phyloP scores from a whole-genome alignment of 169 alveolate species.

The Eimeria praecox region DNA sequence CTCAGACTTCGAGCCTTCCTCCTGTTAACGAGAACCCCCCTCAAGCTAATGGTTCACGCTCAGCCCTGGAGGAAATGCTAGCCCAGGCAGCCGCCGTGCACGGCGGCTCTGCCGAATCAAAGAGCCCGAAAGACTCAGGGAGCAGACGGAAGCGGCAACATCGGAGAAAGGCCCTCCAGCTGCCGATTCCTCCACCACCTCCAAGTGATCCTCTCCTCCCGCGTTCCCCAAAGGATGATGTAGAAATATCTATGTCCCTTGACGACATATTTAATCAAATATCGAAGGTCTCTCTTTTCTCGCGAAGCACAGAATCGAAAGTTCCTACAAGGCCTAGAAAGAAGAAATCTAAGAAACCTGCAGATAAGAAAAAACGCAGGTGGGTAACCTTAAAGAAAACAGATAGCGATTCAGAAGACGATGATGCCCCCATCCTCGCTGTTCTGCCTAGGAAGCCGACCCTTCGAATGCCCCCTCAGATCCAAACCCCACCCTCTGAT shows the following conservation, averaged over 20 bases:
- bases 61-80: background rate
- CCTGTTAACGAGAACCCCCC: background rate
- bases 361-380: background rate
- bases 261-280: background rate
- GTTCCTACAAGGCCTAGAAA: conserved; percentile 87
- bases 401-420: background rate
- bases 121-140: background rate
- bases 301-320: conserved; percentile 87
- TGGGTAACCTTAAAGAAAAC: background rate
- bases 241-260: background rate
- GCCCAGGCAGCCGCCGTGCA: background rate
- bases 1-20: background rate
- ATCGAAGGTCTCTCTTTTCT: conserved; percentile 85
- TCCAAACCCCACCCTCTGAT: background rate
- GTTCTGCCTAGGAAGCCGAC: background rate
- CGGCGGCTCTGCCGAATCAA: too few species aligned
- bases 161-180: background rate
- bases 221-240: background rate
- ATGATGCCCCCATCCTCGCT: conserved; percentile 35
- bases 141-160: background rate
- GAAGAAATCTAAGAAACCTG: conserved; percentile 72
- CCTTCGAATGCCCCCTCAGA: background rate
- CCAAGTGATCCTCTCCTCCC: background rate
- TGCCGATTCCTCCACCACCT: background rate
- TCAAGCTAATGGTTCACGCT: background rate